Base-by-base conservation (phyloP, 768 basidiomycete genomes). In the Leccinum fibrillosum region DNA sequence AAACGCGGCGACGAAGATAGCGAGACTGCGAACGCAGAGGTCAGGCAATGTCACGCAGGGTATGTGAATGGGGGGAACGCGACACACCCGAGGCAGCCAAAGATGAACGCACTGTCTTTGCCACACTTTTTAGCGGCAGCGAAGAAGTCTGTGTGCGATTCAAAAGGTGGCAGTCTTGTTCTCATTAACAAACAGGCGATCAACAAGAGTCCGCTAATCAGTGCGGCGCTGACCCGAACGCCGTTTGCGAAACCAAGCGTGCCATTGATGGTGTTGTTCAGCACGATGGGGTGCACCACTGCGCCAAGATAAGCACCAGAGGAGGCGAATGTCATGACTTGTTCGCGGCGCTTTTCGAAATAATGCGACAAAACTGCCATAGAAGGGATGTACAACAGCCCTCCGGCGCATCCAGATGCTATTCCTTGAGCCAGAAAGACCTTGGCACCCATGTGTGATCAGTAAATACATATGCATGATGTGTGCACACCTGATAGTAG, bases 231-330 rank as follows among this genome's bases (percentile, higher is more conserved):
- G 13, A 71, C 74, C 3, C 80, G 73, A 21, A 77, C 76, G 17
- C 76, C 75, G 32, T 72, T 75, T 13, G 69, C 73, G 45, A 84
- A 78, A 3, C 86, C 83, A 15, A 79, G 72, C 3, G 61, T 62
- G 4, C 78, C 77, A 55, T 77, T 79, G 58, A 53, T 60, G 3
- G 64, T 72, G 39, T 78, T 74, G 65, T 89, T 88, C 21, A 89
- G 73, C 75, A 86, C 78, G 62, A 86, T 84, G 2, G 85, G 83
- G 57, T 86, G 84, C 9, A 88, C 64, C 23, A 82, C 76, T 11
- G 83, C 85, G 3, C 87, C 86, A 13, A 85, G 66, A 17, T 80
- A 83, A n/a, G 84, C 78, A 23, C 80, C 80, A 17, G 82, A 80
- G 13, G 82, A 81, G 35, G 77, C 81, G 45, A 86, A 71, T 15